Evolutionary conservation across 176 grass and related monocot species (phyloP).

Genomic region (Oryza officinalis): DNA sequence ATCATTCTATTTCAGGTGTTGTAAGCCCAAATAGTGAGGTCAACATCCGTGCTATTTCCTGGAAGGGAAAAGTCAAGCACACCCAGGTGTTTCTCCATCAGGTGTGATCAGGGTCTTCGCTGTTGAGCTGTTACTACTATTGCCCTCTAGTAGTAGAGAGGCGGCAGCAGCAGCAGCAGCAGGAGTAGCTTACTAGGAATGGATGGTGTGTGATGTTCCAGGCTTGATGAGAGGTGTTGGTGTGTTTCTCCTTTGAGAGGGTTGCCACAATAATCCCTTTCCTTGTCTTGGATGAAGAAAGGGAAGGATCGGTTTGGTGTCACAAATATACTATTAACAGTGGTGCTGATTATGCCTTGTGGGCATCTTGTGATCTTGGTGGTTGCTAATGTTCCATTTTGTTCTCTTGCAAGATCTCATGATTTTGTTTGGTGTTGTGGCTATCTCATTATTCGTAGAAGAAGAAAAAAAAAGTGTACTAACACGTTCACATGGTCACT

Average conservation of each 20-base stretch:
- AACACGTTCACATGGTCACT: neutral
- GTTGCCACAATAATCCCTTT: neutral
- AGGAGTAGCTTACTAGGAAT: neutral
- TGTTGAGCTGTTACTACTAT: neutral
- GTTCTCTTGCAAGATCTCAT: neutral
- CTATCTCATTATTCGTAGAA: neutral
- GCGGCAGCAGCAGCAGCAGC: neutral
- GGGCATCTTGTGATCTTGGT: conserved; percentile 41
- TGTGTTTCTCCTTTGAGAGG: conserved; percentile 30
- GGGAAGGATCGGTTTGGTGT: neutral
- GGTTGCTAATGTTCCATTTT: conserved; percentile 51
- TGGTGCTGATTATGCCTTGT: neutral
- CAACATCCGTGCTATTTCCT: neutral
- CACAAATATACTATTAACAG: neutral
- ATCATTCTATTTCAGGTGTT: neutral
- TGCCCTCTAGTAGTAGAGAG: too few relatives aligned
- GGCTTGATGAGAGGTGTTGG: neutral
- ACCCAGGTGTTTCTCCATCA: neutral
- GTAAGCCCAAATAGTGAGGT: neutral
- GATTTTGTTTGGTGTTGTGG: neutral
- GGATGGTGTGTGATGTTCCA: conserved; percentile 13
- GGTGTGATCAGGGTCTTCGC: neutral
- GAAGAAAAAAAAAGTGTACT: neutral
- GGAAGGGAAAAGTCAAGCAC: conserved; percentile 34
- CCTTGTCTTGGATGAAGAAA: neutral